Conservation (phyloP, 2,329 filamentous ascomycete species). For the Dothidotthia symphoricarpi region DNA sequence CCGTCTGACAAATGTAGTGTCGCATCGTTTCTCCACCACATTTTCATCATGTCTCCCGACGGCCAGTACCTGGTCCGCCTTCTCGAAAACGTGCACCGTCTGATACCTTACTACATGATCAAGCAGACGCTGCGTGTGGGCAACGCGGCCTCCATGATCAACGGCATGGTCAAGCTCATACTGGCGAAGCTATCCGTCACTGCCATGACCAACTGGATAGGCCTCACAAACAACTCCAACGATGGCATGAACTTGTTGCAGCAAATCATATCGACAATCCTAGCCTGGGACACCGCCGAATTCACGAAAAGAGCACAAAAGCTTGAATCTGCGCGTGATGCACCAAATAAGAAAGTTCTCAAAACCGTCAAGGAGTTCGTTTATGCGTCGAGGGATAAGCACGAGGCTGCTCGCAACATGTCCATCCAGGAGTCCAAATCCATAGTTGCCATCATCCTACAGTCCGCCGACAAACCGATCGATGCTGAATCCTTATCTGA, state of each 20-base stretch:
- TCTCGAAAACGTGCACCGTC: slow-evolving; percentile 65
- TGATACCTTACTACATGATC: slow-evolving; percentile 70
- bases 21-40: slow-evolving; percentile 71
- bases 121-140: slow-evolving; percentile 72
- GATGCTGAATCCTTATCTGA: slow-evolving; percentile 53
- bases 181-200: slow-evolving; percentile 76
- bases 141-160: slow-evolving; percentile 80
- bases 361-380: slow-evolving; percentile 61
- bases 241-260: slow-evolving; percentile 82
- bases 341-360: slow-evolving; percentile 61
- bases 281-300: slow-evolving; percentile 70
- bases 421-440: slow-evolving; percentile 59
- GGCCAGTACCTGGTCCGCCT: slow-evolving; percentile 72
- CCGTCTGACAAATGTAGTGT: slow-evolving; percentile 49
- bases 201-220: slow-evolving; percentile 75
- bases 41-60: slow-evolving; percentile 70
- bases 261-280: slow-evolving; percentile 69
- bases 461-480: slow-evolving; percentile 48
- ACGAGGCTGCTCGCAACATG: slow-evolving; percentile 57
- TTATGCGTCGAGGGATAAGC: slow-evolving; percentile 53
- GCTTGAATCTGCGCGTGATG: slow-evolving; percentile 62
- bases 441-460: slow-evolving; percentile 66
- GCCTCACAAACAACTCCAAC: slow-evolving; percentile 66
- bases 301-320: slow-evolving; percentile 64
- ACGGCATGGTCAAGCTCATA: slow-evolving; percentile 68